Conservation (phyloP, 2,329 filamentous ascomycete species). For the Podosphaera aphanis region DNA sequence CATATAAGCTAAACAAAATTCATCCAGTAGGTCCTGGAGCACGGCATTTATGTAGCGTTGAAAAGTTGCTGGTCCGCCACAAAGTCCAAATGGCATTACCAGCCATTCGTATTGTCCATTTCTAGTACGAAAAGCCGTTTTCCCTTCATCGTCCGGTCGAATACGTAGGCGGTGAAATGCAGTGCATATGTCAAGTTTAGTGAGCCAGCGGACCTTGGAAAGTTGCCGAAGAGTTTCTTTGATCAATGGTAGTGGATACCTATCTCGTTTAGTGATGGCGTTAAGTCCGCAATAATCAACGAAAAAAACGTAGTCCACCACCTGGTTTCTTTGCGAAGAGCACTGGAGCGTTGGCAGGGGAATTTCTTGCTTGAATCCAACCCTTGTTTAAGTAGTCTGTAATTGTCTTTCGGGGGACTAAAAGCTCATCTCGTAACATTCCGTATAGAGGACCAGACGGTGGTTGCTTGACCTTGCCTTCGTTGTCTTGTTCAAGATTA, state of each 20-base stretch:
- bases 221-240: background rate
- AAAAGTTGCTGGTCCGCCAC: background rate
- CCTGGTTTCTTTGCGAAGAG: background rate
- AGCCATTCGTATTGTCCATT: background rate
- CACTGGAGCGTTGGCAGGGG: background rate
- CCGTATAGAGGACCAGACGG: background rate
- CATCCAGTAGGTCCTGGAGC: background rate
- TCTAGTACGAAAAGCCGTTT: background rate
- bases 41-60: background rate
- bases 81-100: background rate
- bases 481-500: constrained; percentile 3
- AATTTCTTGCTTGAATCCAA: background rate
- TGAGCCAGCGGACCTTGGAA: background rate
- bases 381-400: constrained; percentile 1
- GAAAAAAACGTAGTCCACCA: background rate
- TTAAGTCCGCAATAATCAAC: constrained; percentile 1
- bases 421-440: background rate
- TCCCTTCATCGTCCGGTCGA: background rate
- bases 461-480: constrained; percentile 1
- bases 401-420: background rate
- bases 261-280: background rate
- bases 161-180: constrained; percentile 1
- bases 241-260: constrained; percentile 1
- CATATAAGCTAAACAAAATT: background rate
- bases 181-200: background rate